phyloP scores from a whole-genome alignment of 805 yeast species.

The Teunomyces panamensis region DNA sequence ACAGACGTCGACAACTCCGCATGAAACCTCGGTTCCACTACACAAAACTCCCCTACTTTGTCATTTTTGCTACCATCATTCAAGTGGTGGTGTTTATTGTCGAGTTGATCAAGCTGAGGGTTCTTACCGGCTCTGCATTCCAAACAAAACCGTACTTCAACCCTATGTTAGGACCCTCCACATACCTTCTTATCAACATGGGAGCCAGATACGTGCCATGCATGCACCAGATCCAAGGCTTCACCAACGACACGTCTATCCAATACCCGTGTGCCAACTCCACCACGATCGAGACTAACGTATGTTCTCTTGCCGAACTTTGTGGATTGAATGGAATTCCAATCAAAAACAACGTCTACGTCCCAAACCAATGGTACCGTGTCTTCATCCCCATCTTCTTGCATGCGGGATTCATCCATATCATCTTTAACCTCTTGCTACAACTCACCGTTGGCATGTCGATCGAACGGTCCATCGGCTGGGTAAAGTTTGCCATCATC shows the following conservation, averaged over 20 bases:
- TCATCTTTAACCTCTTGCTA: slow-evolving; percentile 57
- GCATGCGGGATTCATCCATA: slow-evolving; percentile 73
- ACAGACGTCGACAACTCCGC: slow-evolving; percentile 21
- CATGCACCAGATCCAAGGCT: slow-evolving; percentile 50
- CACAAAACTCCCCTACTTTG: slow-evolving; percentile 38
- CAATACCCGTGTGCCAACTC: slow-evolving; percentile 69
- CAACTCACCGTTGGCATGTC: slow-evolving; percentile 61
- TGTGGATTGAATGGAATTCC: slow-evolving; percentile 59
- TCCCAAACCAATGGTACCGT: slow-evolving; percentile 69
- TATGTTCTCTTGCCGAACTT: slow-evolving; percentile 53
- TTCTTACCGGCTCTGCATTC: slow-evolving; percentile 59
- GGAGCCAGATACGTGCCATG: slow-evolving; percentile 74
- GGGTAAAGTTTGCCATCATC: slow-evolving; percentile 49
- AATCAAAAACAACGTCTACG: slow-evolving; percentile 24
- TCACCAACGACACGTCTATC: slow-evolving; percentile 47
- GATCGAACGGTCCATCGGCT: slow-evolving; percentile 57
- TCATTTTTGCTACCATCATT: slow-evolving; percentile 40
- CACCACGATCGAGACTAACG: slow-evolving; percentile 51
- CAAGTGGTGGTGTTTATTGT: slow-evolving; percentile 59
- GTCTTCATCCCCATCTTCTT: slow-evolving; percentile 66
- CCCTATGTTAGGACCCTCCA: slow-evolving; percentile 77
- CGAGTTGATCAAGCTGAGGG: slow-evolving; percentile 56
- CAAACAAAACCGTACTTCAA: slow-evolving; percentile 71
- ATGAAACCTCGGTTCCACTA: slow-evolving; percentile 33
- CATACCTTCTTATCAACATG: slow-evolving; percentile 61